phyloP scores from a whole-genome alignment of 768 basidiomycete genomes.

The Austroboletus festivus region DNA sequence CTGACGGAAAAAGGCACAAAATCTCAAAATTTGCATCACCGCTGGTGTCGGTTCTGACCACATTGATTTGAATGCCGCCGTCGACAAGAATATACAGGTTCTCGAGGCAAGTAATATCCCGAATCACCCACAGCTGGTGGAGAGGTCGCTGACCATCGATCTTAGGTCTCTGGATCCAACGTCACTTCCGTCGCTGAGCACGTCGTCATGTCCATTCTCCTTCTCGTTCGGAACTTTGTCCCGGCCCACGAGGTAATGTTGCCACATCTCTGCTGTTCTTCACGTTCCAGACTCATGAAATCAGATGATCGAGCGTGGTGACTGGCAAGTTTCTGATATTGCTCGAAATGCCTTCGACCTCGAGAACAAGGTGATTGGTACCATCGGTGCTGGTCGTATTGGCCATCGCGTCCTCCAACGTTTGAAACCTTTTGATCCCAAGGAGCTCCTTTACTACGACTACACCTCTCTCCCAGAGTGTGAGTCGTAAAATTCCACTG shows the following conservation, averaged over 20 bases:
- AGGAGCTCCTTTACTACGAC: conserved; percentile 89
- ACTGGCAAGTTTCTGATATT: conserved; percentile 83
- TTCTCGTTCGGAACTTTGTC: conserved; percentile 87
- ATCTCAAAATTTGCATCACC: conserved; percentile 86
- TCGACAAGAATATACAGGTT: conserved; percentile 75
- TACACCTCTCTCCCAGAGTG: conserved; percentile 69
- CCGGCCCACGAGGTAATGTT: conserved; percentile 79
- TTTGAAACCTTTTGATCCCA: conserved; percentile 78
- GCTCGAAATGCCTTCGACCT: conserved; percentile 85
- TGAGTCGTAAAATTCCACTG: conserved; percentile 17
- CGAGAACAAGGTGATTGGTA: conserved; percentile 89
- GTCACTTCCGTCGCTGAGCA: conserved; percentile 92
- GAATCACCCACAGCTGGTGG: too few relatives aligned
- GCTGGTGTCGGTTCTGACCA: conserved; percentile 91
- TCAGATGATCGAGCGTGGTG: conserved; percentile 82
- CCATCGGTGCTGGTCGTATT: conserved; percentile 81
- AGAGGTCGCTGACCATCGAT: too few relatives aligned
- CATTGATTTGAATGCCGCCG: conserved; percentile 86
- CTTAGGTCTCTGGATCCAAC: conserved; percentile 74
- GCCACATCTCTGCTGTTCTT: too few relatives aligned
- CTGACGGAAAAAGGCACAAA: conserved; percentile 57
- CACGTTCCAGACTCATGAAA: too few relatives aligned
- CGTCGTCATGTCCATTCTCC: conserved; percentile 85
- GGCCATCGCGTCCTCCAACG: conserved; percentile 86
- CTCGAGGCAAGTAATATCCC: conserved; percentile 53